Percentiles rank a stretch among this genome's conserved stretches.
Evolutionary conservation across 306 rosid species (phyloP).

Genomic region (Malus asiatica): DNA sequence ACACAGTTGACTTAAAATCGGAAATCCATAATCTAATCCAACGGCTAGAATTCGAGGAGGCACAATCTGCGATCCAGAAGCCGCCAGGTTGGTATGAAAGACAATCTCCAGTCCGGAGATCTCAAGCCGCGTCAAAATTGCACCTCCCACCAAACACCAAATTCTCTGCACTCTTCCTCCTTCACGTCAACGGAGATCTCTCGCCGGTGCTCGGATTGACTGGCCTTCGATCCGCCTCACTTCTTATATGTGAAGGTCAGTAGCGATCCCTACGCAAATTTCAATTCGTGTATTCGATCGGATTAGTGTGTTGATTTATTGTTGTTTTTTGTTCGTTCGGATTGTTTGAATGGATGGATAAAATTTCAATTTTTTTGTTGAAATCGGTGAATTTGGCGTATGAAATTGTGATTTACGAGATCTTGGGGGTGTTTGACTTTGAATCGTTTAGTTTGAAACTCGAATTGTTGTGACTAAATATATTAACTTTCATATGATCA

Average conservation of each 20-base stretch:
- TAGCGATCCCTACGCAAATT: not conserved
- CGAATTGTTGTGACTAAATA: not conserved
- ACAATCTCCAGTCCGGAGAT: not conserved
- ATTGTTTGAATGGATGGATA: not conserved
- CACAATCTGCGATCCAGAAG: not conserved
- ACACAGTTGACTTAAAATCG: not conserved
- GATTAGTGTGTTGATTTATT: not conserved
- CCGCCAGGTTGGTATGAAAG: not conserved
- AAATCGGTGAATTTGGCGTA: not conserved
- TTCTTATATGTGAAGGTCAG: conserved; percentile 8
- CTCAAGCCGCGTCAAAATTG: not conserved
- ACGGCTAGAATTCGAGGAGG: not conserved
- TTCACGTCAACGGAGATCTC: not conserved
- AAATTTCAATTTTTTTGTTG: not conserved
- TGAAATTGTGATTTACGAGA: not conserved
- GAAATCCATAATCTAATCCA: not conserved
- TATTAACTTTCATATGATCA: not conserved
- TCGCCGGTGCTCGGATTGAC: not conserved
- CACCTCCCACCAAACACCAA: not conserved
- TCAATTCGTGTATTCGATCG: not conserved
- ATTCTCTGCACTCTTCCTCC: not conserved
- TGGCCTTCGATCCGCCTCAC: not conserved
- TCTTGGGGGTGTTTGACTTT: not conserved
- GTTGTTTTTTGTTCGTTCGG: not conserved
- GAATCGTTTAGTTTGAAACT: not conserved